Evolutionary conservation across 768 basidiomycete species (phyloP).

Genomic region (Lyophyllum shimeji): DNA sequence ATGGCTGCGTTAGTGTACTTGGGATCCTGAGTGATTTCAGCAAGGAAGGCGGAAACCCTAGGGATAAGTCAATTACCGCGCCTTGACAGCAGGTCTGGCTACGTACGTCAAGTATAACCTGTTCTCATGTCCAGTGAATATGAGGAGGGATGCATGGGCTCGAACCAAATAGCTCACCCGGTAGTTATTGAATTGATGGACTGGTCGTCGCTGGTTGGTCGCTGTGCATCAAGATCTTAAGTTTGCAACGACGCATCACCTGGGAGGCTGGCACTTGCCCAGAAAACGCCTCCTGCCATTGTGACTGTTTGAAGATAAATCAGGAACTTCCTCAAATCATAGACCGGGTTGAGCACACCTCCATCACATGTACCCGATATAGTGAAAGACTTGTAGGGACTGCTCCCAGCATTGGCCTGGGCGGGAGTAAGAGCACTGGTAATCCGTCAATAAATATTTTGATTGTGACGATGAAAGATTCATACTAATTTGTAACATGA

Average conservation of each 20-base stretch:
- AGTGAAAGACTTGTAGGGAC: conserved; percentile 40
- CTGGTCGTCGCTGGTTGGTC: conserved; percentile 41
- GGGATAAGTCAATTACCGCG: background rate
- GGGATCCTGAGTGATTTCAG: conserved; percentile 40
- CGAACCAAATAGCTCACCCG: conserved; percentile 31
- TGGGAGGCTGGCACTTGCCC: conserved; percentile 31
- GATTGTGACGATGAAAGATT: background rate
- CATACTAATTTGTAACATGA: conserved; percentile 46
- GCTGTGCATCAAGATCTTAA: conserved; percentile 22
- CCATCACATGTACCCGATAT: conserved; percentile 44
- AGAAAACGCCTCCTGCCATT: conserved; percentile 58
- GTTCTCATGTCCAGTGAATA: background rate
- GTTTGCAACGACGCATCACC: background rate
- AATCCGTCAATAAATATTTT: background rate
- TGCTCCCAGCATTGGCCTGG: conserved; percentile 34
- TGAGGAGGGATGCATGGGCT: background rate
- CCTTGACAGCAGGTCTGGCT: background rate
- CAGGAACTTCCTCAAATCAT: background rate
- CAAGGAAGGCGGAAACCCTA: conserved; percentile 51
- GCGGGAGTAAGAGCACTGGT: conserved; percentile 42
- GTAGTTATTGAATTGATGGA: conserved; percentile 51
- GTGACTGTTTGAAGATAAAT: conserved; percentile 27
- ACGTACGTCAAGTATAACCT: conserved; percentile 17
- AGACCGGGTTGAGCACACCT: conserved; percentile 25
- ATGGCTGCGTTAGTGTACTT: conserved; percentile 49